phyloP scores from a whole-genome alignment of 2,329 filamentous ascomycete species.

The Aspergillus sp. region DNA sequence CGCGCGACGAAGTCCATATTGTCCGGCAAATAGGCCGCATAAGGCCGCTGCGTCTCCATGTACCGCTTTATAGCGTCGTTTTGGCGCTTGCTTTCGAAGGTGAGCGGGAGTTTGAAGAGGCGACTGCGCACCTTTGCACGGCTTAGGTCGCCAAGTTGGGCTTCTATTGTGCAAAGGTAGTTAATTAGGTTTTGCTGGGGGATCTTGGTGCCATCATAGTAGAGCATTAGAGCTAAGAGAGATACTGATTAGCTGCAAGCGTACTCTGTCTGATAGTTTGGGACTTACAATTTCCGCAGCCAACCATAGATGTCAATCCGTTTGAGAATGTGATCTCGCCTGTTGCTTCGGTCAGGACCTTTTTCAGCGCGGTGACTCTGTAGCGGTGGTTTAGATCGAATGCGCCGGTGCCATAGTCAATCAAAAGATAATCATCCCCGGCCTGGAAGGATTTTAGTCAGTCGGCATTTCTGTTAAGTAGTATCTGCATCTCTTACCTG shows the following conservation, averaged over 20 bases:
- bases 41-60: constrained; percentile 60
- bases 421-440: constrained; percentile 54
- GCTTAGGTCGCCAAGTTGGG: constrained; percentile 40
- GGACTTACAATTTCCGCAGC: constrained; percentile 44
- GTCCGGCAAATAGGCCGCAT: constrained; percentile 63
- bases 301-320: constrained; percentile 52
- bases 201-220: constrained; percentile 46
- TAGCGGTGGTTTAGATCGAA: constrained; percentile 60
- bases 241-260: background rate
- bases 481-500: constrained; percentile 26
- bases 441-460: constrained; percentile 35
- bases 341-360: constrained; percentile 40
- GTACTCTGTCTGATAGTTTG: background rate
- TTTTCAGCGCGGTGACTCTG: constrained; percentile 55
- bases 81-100: constrained; percentile 40
- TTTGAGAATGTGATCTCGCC: constrained; percentile 39
- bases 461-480: no score
- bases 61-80: constrained; percentile 60
- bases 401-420: constrained; percentile 58
- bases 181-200: constrained; percentile 38
- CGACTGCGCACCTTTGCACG: constrained; percentile 44
- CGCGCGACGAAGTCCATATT: constrained; percentile 59
- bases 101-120: constrained; percentile 47
- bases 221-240: constrained; percentile 41
- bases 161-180: constrained; percentile 39